phyloP scores from a whole-genome alignment of 352 stramenopile species.

The Pythium rhizo-oryzae region DNA sequence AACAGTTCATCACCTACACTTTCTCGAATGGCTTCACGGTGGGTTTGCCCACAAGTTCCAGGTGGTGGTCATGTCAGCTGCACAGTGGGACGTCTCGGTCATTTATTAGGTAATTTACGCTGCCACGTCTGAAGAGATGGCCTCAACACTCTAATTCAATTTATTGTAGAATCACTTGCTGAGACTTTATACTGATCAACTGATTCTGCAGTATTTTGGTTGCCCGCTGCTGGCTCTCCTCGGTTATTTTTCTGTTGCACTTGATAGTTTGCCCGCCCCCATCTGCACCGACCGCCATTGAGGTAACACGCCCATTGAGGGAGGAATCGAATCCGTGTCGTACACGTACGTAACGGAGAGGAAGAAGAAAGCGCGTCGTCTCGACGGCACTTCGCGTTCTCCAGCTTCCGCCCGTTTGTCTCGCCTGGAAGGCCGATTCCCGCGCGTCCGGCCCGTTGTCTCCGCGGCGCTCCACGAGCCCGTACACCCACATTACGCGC shows the following conservation, averaged over 20 bases:
- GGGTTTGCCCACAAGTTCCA: conserved; percentile 3
- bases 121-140: neutral
- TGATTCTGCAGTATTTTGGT: neutral
- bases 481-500: neutral
- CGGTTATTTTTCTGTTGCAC: neutral
- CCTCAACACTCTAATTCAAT: neutral
- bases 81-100: conserved; percentile 6
- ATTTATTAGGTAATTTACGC: neutral
- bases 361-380: neutral
- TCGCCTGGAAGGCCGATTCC: neutral
- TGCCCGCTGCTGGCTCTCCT: neutral
- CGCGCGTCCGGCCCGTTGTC: neutral
- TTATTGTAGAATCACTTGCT: neutral
- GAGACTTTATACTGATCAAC: neutral
- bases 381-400: conserved; percentile 6
- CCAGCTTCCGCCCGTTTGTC: neutral
- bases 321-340: neutral
- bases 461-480: neutral
- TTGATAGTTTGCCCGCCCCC: conserved; percentile 9
- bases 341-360: neutral
- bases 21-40: conserved; percentile 14
- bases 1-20: neutral
- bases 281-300: conserved; percentile 7
- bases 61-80: conserved; percentile 10
- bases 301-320: conserved; percentile 13